phyloP scores from a whole-genome alignment of 768 basidiomycete species.

The Pleurotus djamor region DNA sequence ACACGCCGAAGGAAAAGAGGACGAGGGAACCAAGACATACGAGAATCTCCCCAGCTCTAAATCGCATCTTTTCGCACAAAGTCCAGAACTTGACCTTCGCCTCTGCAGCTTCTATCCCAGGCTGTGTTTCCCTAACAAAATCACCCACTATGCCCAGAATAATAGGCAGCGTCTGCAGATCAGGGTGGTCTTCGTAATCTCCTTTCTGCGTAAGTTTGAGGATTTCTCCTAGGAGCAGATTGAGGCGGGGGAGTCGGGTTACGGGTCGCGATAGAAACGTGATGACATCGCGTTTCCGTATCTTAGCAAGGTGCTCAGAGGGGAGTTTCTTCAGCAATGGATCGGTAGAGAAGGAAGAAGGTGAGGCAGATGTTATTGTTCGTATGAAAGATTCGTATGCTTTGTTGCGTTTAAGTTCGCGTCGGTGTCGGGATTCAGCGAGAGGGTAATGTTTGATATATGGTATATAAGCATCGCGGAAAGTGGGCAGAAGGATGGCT shows the following conservation, averaged over 20 bases:
- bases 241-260: slow-evolving; percentile 82
- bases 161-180: slow-evolving; percentile 73
- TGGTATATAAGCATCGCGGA: slow-evolving; percentile 67
- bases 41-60: slow-evolving; percentile 78
- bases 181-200: slow-evolving; percentile 66
- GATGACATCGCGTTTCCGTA: slow-evolving; percentile 73
- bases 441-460: slow-evolving; percentile 91
- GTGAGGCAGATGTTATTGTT: slow-evolving; percentile 35
- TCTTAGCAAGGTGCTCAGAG: slow-evolving; percentile 48
- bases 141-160: slow-evolving; percentile 65
- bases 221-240: slow-evolving; percentile 70
- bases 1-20: neutral
- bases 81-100: slow-evolving; percentile 87
- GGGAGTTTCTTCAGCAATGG: neutral
- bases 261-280: slow-evolving; percentile 86
- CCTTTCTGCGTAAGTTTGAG: slow-evolving; percentile 56
- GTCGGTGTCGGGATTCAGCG: slow-evolving; percentile 78
- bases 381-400: slow-evolving; percentile 68
- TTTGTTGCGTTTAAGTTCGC: slow-evolving; percentile 68
- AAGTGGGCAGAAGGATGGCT: slow-evolving; percentile 45
- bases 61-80: slow-evolving; percentile 72
- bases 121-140: slow-evolving; percentile 82
- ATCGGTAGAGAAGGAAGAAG: neutral
- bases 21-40: slow-evolving; percentile 39
- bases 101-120: slow-evolving; percentile 90